phyloP scores from a whole-genome alignment of 2,329 filamentous ascomycete species.

The Diaporthe vaccinii region DNA sequence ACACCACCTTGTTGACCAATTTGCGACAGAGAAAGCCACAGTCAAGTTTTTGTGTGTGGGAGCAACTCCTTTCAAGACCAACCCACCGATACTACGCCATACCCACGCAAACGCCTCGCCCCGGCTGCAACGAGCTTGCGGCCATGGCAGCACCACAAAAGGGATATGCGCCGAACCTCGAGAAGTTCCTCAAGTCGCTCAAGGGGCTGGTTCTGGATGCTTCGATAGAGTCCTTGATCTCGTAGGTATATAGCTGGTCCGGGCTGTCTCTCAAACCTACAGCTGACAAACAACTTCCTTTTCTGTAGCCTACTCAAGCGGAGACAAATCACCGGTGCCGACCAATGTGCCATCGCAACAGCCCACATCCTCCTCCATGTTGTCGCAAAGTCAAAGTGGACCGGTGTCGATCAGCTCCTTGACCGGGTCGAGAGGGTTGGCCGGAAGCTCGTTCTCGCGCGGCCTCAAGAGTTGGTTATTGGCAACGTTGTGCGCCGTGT shows the following conservation, averaged over 20 bases:
- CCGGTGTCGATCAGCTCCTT: constrained; percentile 83
- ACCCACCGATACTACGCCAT: neutral
- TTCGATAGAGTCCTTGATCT: constrained; percentile 86
- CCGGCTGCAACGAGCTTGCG: neutral
- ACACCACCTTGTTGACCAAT: neutral
- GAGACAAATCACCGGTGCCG: constrained; percentile 88
- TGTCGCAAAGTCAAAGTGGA: constrained; percentile 84
- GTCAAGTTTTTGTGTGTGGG: neutral
- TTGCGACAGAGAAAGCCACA: neutral
- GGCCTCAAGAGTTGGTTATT: constrained; percentile 91
- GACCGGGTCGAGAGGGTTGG: constrained; percentile 85
- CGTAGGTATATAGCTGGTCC: constrained; percentile 66
- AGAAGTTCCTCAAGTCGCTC: constrained; percentile 83
- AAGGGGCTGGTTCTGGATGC: constrained; percentile 82
- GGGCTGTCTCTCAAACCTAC: constrained; percentile 17
- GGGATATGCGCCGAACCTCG: constrained; percentile 78
- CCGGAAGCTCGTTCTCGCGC: constrained; percentile 81
- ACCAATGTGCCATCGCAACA: constrained; percentile 91
- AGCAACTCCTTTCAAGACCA: neutral
- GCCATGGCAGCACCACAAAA: constrained; percentile 70
- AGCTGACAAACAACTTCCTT: neutral
- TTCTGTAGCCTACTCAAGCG: constrained; percentile 82
- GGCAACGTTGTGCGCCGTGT: constrained; percentile 95
- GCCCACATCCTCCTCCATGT: constrained; percentile 90
- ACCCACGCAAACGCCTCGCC: neutral